These are phyloP conservation scores for Saccharum hybrid DNA, from an alignment of 202 grass and related monocot species.

Conservation along the genomic window DNA sequence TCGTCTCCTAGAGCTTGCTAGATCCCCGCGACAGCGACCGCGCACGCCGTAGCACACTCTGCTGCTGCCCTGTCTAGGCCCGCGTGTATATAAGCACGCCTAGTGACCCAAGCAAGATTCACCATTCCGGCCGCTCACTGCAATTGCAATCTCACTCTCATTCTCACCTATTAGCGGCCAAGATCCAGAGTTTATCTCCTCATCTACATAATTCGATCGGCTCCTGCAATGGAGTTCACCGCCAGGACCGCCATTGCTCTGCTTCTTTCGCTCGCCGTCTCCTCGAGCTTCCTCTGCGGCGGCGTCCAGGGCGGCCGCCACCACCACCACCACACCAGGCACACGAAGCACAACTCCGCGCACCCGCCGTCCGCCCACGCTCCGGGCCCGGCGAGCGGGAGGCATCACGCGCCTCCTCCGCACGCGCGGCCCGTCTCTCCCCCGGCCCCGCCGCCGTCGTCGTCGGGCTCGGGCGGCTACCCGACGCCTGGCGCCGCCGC, in stretches of 20 bases:
- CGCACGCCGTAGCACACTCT: background rate
- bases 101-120: background rate
- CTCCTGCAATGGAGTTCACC: conserved; percentile 41
- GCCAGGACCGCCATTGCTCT: conserved; percentile 39
- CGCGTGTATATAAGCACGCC: conserved; percentile 27
- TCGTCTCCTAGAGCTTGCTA: background rate
- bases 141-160: background rate
- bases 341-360: conserved; percentile 40
- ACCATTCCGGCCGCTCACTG: conserved; percentile 1
- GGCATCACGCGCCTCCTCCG: background rate
- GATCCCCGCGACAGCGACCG: conserved; percentile 42
- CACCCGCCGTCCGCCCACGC: conserved; percentile 47
- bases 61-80: too few species aligned
- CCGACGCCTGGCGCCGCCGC: conserved; percentile 30
- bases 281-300: conserved; percentile 43
- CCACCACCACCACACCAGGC: conserved; percentile 43
- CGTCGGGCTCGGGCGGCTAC: background rate
- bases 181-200: too few species aligned
- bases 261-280: conserved; percentile 29
- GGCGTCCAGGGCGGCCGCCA: conserved; percentile 26
- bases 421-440: conserved; percentile 11
- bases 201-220: background rate
- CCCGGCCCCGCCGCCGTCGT: conserved; percentile 41
- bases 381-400: conserved; percentile 15
- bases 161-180: too few species aligned